Conservation (phyloP, 345 rosid species). For the Dovyalis caffra region DNA sequence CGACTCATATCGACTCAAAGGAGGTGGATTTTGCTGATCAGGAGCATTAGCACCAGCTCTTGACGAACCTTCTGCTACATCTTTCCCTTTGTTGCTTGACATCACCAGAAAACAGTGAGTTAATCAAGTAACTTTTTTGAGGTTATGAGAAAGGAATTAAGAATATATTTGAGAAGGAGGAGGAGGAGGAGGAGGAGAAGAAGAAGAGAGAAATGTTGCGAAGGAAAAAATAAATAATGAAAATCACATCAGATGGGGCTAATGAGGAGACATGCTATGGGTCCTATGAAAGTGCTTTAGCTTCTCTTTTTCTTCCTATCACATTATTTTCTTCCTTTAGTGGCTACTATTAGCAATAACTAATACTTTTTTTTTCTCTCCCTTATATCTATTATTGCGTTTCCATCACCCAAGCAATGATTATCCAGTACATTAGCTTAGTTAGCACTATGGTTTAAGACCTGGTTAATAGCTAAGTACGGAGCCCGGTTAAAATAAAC, state of each 20-base stretch:
- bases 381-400: constrained; percentile 42
- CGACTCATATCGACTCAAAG: constrained; percentile 75
- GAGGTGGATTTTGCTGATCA: constrained; percentile 33
- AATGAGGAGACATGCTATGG: constrained; percentile 58
- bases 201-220: constrained; percentile 1
- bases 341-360: constrained; percentile 56
- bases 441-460: constrained; percentile 23
- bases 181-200: background rate
- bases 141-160: background rate
- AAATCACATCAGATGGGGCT: constrained; percentile 38
- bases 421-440: constrained; percentile 37
- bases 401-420: constrained; percentile 62
- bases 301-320: constrained; percentile 50
- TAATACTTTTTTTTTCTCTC: constrained; percentile 30
- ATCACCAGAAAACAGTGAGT: constrained; percentile 1
- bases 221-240: constrained; percentile 17
- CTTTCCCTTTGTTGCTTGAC: constrained; percentile 59
- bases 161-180: background rate
- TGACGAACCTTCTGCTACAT: constrained; percentile 56
- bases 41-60: background rate
- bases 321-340: constrained; percentile 56
- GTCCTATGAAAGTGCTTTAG: constrained; percentile 66
- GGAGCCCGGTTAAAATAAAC: background rate
- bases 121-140: background rate
- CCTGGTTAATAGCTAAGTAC: background rate